These are phyloP conservation scores for Strobilomyces echinocephalus DNA, from an alignment of 768 basidiomycete species.

Conservation along the genomic window DNA sequence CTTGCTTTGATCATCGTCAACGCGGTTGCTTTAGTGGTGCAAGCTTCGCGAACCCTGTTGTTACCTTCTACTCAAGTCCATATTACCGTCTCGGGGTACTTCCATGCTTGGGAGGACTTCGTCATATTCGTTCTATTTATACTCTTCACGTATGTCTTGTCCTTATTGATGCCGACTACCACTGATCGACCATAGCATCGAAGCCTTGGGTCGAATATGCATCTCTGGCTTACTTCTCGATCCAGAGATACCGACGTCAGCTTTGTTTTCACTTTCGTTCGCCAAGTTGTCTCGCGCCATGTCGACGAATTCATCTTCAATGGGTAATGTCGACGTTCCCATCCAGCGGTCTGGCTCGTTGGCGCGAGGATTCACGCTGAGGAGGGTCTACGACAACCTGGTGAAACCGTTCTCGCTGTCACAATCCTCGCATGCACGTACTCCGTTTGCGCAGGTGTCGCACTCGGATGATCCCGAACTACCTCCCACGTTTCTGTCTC, in stretches of 20 bases:
- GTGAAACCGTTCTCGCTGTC: slow-evolving; percentile 53
- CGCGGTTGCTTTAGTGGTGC: slow-evolving; percentile 75
- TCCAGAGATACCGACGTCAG: slow-evolving; percentile 59
- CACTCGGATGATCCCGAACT: slow-evolving; percentile 37
- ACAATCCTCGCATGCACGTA: slow-evolving; percentile 29
- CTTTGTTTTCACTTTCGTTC: slow-evolving; percentile 42
- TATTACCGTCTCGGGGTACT: slow-evolving; percentile 63
- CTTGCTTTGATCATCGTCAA: slow-evolving; percentile 81
- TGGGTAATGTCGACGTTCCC: slow-evolving; percentile 21
- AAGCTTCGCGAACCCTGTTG: slow-evolving; percentile 61
- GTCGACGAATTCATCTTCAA: slow-evolving; percentile 26
- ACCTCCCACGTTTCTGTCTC: slow-evolving; percentile 48
- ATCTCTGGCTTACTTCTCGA: slow-evolving; percentile 87
- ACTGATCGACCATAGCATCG: slow-evolving; percentile 48
- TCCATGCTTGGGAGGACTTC: slow-evolving; percentile 86
- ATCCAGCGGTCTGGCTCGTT: slow-evolving; percentile 33
- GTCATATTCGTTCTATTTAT: slow-evolving; percentile 79
- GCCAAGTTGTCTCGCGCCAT: slow-evolving; percentile 20
- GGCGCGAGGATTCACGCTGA: slow-evolving; percentile 41
- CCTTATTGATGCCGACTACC: slow-evolving; percentile 5
- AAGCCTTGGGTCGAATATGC: slow-evolving; percentile 83
- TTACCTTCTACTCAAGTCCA: slow-evolving; percentile 42
- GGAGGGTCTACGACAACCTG: slow-evolving; percentile 41
- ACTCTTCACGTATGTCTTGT: slow-evolving; percentile 67
- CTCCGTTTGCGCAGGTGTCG: slow-evolving; percentile 13